phyloP scores from a whole-genome alignment of 2,329 filamentous ascomycete species.

The Curvularia sp. region DNA sequence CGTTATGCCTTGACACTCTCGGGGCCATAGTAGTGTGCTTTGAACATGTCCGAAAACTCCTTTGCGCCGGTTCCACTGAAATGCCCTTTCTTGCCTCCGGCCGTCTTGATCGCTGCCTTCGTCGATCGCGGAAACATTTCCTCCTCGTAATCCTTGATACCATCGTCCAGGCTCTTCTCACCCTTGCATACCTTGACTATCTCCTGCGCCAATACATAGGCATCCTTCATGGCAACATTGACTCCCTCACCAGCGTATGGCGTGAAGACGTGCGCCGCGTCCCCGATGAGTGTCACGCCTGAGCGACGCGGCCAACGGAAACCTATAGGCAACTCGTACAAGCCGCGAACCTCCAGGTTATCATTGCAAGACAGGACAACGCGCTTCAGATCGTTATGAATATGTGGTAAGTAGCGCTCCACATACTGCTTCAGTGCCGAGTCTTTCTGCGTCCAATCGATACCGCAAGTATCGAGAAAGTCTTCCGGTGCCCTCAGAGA shows the following conservation, averaged over 20 bases:
- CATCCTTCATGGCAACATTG: conserved; percentile 64
- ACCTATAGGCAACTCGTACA: conserved; percentile 63
- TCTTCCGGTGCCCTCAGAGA: conserved; percentile 50
- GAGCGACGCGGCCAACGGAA: conserved; percentile 58
- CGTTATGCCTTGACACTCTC: neutral
- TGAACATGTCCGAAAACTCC: conserved; percentile 34
- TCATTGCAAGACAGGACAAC: conserved; percentile 32
- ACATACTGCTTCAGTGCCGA: conserved; percentile 43
- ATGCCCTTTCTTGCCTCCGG: conserved; percentile 29
- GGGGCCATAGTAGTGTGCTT: conserved; percentile 17
- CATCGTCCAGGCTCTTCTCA: conserved; percentile 31
- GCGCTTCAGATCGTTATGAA: conserved; percentile 46
- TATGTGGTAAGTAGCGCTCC: conserved; percentile 30
- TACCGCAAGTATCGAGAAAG: conserved; percentile 54
- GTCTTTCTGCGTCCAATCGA: conserved; percentile 51
- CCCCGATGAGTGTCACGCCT: conserved; percentile 64
- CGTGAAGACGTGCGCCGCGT: conserved; percentile 67
- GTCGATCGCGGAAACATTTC: conserved; percentile 36
- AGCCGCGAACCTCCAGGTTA: conserved; percentile 31
- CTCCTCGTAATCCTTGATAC: conserved; percentile 31
- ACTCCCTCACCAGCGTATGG: conserved; percentile 67
- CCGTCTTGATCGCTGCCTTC: conserved; percentile 29
- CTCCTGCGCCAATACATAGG: conserved; percentile 55
- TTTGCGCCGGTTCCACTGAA: conserved; percentile 29
- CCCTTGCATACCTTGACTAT: conserved; percentile 27